Evolutionary conservation across 108 stramenopile species (phyloP), one percentile per base, ranked within the genome.

Genomic region (Skeletonema grethae): DNA sequence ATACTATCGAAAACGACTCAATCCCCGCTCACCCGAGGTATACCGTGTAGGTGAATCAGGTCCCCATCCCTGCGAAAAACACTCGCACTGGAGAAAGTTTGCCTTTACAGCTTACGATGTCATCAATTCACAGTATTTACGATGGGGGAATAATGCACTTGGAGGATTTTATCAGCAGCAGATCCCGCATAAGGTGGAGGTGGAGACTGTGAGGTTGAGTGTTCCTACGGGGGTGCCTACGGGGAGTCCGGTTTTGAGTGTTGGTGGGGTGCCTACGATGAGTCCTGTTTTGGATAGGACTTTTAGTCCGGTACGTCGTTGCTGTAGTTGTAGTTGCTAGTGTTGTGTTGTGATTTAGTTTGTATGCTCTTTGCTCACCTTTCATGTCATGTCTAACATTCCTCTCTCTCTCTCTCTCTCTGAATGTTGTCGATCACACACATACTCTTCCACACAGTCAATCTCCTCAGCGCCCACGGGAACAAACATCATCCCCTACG

Each of bases 101-200:
- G 76, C 76, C 4, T 82, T 82, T 57, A 82, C 81, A 13, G 53
- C 61, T 13, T 66, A 58, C 24, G 81, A 82, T 57, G 70, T 80
- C 2, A 67, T 72, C 66, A 79, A 79, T 57, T 28, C 78, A 0
- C 65, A 61, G 50, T 68, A 39, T 56, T 63, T 79, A 6, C 59
- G 78, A 28, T 79, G 78, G 78, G 78, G 78, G 1, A 62, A 67
- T 57, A 20, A 60, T 35, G 67, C 72, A 11, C 43, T 71, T 12
- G 65, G 65, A 29, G 78, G 71, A 18, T n/a, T 18, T 55, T 68
- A 63, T 62, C 73, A 66, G 20, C 57, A 56, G 20, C 73, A 56
- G 57, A 61, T 58, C 36, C 66, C 70, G 6, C 77, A 79, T 60
- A 61, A 28, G 7, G 60, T 79, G 12, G 57, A 60, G 1, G 70